Base-by-base conservation (phyloP, 2,329 filamentous ascomycete genomes). In the Pseudopyrenochaeta lycopersici region DNA sequence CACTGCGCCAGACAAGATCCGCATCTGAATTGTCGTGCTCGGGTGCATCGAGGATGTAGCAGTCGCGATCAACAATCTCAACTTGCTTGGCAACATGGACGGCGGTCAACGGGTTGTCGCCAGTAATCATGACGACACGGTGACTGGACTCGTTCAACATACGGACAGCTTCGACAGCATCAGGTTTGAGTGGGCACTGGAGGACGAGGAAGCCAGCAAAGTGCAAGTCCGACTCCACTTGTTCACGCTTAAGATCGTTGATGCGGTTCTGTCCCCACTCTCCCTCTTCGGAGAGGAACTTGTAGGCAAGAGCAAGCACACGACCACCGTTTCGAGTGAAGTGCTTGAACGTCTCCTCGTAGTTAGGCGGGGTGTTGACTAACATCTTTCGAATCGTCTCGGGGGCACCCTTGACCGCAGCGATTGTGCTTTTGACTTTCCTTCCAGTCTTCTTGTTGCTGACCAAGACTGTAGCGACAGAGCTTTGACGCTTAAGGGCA, bases 71-170 rank as follows among this genome's bases (percentile, higher is more conserved):
- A 14, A 99, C 92, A 75, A 99, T 99, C 75, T 99, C 95, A 21
- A 99, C 95, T 75, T 97, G 89, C 57, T 90, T 88, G 14, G 95
- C 95, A 51, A 99, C 95, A 72, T 99, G 94, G 10, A 97, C 91
- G 62, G 95, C 95, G 35, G 95, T 99, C 46, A 99, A 84, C 11
- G 95, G 94, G 75, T 99, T 99, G 76, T 99, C 95, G 73, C 95
- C 95, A 55, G 95, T 99, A 63, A 99, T 99, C 95, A 99, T 99
- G 66, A 99, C 90, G 41, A 97, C 92, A 66, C 95, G 91, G 77
- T 99, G 95, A 78, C 93, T 98, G 78, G 94, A 98, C 81, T 99
- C 95, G 73, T 97, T 99, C 66, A 99, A 85, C 92, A 98, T 97
- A 62, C 90, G 91, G 35, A 99, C 91, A 33, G 95, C 88, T 74